These are phyloP conservation scores for Phaffia rhodozyma DNA, from an alignment of 1,284 basidiomycete genomes.

Conservation along the genomic window DNA sequence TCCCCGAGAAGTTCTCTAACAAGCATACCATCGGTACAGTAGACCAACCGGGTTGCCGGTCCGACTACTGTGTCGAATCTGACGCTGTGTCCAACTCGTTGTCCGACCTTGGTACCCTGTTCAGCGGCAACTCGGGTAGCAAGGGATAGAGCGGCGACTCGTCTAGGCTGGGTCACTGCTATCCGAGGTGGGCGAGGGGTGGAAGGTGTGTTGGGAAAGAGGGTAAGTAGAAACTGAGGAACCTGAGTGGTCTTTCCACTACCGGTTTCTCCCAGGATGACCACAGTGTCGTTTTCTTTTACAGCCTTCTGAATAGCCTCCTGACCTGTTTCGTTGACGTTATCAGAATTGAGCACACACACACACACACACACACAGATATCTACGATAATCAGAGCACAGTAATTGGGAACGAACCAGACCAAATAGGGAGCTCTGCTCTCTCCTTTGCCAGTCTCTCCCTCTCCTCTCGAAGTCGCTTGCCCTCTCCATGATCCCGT, in stretches of 20 bases:
- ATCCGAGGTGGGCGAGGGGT: constrained; percentile 54
- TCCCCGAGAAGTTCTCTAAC: constrained; percentile 77
- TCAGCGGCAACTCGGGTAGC: constrained; percentile 80
- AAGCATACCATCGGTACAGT: constrained; percentile 93
- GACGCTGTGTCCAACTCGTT: constrained; percentile 81
- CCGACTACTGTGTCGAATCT: constrained; percentile 76
- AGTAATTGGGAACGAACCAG: constrained; percentile 2
- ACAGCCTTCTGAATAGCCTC: constrained; percentile 64
- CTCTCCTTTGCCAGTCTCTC: constrained; percentile 48
- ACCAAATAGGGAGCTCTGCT: constrained; percentile 56
- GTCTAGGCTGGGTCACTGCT: constrained; percentile 82
- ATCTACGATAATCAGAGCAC: background rate
- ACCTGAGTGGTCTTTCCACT: constrained; percentile 97
- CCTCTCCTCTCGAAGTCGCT: constrained; percentile 21
- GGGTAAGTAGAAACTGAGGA: constrained; percentile 68
- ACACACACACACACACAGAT: no score
- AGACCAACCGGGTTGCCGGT: constrained; percentile 69
- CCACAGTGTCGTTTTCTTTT: constrained; percentile 67
- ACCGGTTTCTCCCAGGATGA: constrained; percentile 91
- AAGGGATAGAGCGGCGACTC: constrained; percentile 86
- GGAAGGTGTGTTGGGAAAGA: constrained; percentile 4
- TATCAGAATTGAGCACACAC: background rate
- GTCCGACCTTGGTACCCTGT: constrained; percentile 56
- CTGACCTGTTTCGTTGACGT: constrained; percentile 43
- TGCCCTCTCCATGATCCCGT: no score